Base-by-base conservation (phyloP, 1,284 basidiomycete genomes). In the Microbotryomycetes sp. region DNA sequence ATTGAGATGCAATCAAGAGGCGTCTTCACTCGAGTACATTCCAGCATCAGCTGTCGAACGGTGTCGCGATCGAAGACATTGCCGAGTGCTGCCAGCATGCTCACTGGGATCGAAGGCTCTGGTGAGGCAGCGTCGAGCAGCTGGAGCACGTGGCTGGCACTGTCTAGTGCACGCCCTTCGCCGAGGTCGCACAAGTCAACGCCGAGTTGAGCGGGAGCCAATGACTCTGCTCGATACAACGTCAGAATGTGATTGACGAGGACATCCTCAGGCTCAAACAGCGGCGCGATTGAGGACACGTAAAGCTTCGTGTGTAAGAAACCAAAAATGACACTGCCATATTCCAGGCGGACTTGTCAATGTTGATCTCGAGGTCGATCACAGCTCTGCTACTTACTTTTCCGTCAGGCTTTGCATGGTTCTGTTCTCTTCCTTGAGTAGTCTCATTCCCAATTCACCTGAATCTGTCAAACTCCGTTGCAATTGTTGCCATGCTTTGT, bases 151-250 rank as follows among this genome's bases (percentile, higher is more conserved):
- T 15, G 9, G 2, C 46, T n/a, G 5, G 54, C 54, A 12, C 45
- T 26, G 12, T 19, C 25, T 15, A 56, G 28, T 3, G 54, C 26
- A 14, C 28, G 16, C 7, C 53, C 53, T 4, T 9, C 26, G 7
- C 54, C 54, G 15, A 56, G 23, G 14, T 56, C 54, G 45, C 54
- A 56, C 26, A 58, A 22, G 49, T 58, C 49, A 29, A 58, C 47
- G 22, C 56, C 56, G 19, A 58, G 42, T 28, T 58, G 48, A 26
- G 56, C 25, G 25, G 56, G 56, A 14, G 36, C 2, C 16, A 58
- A 14, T 4, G 26, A 16, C 26, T 36, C 36, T 23, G 23, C 15
- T 15, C 42, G 49, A 49, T 58, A 58, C 4, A 51, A 36, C 14
- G 56, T 19, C 23, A 58, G 32, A 36, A 58, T 51, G 49, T 51